phyloP scores from a whole-genome alignment of 2,329 filamentous ascomycete genomes.

The Akanthomyces muscarius region DNA sequence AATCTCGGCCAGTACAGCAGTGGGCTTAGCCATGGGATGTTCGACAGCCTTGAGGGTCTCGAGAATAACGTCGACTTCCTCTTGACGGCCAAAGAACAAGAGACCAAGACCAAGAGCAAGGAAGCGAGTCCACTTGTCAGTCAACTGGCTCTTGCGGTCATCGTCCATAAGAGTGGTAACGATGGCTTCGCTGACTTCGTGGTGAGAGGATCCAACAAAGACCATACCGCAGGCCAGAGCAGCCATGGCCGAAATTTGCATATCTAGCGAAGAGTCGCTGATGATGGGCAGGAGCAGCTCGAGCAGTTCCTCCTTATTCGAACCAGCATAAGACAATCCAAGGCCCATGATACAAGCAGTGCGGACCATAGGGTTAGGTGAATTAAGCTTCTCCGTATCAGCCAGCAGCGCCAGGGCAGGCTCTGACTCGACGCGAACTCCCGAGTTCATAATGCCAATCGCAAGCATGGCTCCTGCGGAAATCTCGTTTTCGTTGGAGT shows the following conservation, averaged over 20 bases:
- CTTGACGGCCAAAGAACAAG: slow-evolving; percentile 92
- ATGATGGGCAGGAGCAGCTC: slow-evolving; percentile 85
- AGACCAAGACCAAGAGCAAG: slow-evolving; percentile 90
- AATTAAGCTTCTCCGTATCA: slow-evolving; percentile 73
- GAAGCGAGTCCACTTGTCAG: slow-evolving; percentile 98
- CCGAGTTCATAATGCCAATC: slow-evolving; percentile 93
- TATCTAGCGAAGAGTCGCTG: slow-evolving; percentile 75
- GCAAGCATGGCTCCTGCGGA: slow-evolving; percentile 89
- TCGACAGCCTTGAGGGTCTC: slow-evolving; percentile 97
- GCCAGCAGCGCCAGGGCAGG: slow-evolving; percentile 83
- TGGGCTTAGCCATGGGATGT: slow-evolving; percentile 95
- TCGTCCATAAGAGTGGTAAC: slow-evolving; percentile 92
- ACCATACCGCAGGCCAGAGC: slow-evolving; percentile 85
- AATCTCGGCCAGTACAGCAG: slow-evolving; percentile 87
- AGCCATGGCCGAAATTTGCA: slow-evolving; percentile 96
- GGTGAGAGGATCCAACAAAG: slow-evolving; percentile 87
- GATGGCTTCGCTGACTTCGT: slow-evolving; percentile 87
- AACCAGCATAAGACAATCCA: slow-evolving; percentile 89
- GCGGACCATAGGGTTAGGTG: slow-evolving; percentile 72
- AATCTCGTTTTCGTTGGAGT: slow-evolving; percentile 73
- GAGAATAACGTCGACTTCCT: slow-evolving; percentile 96
- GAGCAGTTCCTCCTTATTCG: slow-evolving; percentile 84
- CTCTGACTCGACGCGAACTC: slow-evolving; percentile 83
- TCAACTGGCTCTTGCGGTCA: slow-evolving; percentile 82
- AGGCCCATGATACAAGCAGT: slow-evolving; percentile 93